These are phyloP conservation scores for Telopea speciosissima DNA, from an alignment of 177 flowering plant species.

Conservation along the genomic window DNA sequence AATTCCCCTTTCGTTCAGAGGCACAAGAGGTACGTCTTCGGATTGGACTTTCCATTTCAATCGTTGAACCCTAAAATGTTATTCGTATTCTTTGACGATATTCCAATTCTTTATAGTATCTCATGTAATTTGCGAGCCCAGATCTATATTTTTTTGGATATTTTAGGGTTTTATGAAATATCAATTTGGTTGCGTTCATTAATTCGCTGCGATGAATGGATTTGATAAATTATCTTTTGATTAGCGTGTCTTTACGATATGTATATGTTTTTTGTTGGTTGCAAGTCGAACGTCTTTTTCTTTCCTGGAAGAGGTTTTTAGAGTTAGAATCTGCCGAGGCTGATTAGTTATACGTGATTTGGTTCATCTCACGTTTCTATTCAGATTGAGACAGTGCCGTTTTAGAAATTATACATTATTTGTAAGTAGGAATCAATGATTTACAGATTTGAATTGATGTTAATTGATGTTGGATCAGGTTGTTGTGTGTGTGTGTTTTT, in stretches of 20 bases:
- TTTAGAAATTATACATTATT: too few species aligned
- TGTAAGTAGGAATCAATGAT: too few species aligned
- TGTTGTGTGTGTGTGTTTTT: too few species aligned
- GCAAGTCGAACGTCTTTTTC: not conserved
- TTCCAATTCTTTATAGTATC: not conserved
- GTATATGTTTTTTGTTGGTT: too few species aligned
- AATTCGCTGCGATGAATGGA: not conserved
- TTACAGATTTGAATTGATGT: too few species aligned
- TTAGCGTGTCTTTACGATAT: not conserved
- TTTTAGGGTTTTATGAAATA: not conserved
- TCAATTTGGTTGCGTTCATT: not conserved
- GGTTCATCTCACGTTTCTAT: too few species aligned
- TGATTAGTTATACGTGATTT: too few species aligned
- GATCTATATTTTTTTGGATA: not conserved
- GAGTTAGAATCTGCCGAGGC: too few species aligned
- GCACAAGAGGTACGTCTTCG: conserved; percentile 1
- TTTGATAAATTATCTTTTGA: too few species aligned
- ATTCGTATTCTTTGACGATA: not conserved
- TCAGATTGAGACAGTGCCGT: too few species aligned
- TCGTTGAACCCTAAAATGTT: not conserved
- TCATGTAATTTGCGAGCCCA: not conserved
- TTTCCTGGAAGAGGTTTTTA: too few species aligned
- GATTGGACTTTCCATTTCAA: not conserved
- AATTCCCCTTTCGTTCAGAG: not conserved
- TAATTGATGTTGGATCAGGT: too few species aligned